These are phyloP conservation scores for Kuraishia floccosa DNA, from an alignment of 805 yeast species.

Conservation along the genomic window DNA sequence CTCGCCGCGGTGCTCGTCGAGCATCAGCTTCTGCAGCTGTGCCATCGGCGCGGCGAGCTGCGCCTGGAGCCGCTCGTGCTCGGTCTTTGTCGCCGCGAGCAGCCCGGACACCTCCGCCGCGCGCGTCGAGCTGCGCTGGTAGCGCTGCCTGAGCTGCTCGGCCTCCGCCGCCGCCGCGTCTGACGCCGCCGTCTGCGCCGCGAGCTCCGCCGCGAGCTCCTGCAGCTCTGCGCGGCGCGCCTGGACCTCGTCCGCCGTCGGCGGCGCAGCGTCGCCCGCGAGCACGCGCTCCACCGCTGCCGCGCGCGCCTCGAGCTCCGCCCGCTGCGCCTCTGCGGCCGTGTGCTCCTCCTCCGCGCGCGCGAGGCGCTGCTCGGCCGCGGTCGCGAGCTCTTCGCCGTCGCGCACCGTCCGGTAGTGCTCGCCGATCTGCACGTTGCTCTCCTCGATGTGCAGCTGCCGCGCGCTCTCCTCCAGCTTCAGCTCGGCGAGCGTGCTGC, in stretches of 20 bases:
- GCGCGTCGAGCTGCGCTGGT: constrained; percentile 31
- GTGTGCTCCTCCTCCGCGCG: constrained; percentile 18
- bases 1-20: constrained; percentile 7
- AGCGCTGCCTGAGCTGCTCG: constrained; percentile 23
- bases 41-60: constrained; percentile 23
- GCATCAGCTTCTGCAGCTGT: constrained; percentile 10
- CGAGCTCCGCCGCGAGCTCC: constrained; percentile 5
- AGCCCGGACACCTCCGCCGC: constrained; percentile 31
- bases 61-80: constrained; percentile 13
- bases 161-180: constrained; percentile 11
- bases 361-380: constrained; percentile 16
- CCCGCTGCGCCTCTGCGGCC: constrained; percentile 8
- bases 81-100: constrained; percentile 12
- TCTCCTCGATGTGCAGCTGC: constrained; percentile 25
- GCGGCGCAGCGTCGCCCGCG: constrained; percentile 5
- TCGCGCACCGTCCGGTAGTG: constrained; percentile 24
- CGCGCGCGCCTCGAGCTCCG: constrained; percentile 6
- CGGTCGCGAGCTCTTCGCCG: constrained; percentile 17
- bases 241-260: constrained; percentile 5
- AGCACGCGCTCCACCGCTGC: not conserved
- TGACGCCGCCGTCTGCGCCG: constrained; percentile 6
- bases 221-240: constrained; percentile 6
- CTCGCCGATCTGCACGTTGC: constrained; percentile 26
- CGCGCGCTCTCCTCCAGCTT: constrained; percentile 9
- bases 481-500: constrained; percentile 15